Evolutionary conservation across 2,329 filamentous ascomycete genomes (phyloP), one percentile per base, ranked within the genome.

Genomic region (Exophiala lecanii-corni): DNA sequence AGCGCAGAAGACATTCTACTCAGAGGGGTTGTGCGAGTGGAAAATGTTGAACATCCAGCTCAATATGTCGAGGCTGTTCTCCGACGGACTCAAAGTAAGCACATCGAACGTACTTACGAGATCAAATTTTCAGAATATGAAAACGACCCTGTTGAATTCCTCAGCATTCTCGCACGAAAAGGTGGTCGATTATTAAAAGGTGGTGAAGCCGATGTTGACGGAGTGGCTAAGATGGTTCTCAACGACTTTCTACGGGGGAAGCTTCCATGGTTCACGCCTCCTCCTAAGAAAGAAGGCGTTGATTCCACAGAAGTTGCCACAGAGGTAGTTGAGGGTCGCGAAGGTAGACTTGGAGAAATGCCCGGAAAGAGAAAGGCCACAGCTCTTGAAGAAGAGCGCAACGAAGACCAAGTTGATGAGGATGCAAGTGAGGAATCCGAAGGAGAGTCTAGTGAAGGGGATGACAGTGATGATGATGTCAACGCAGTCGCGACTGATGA

Each of bases 181-280:
- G 81, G 82, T 45, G 92, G 92, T 12, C 78, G 89, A 55, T 69
- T 98, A 15, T 71, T 97, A 12, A 89, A 88, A 62, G 91, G 87
- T 45, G 92, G 91, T n/a, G 92, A 97, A 63, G 85, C 91, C 3
- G 92, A 98, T 63, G 70, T 96, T 42, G 91, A 97, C 57, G 89
- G 89, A 57, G 89, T 95, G 36, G 92, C 92, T 1, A 95, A 95
- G 67, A 95, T 95, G 81, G 85, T 98, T 1, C 70, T 98, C 47
- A 97, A 95, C 58, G 92, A 98, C 61, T 98, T 97, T 62, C 79
- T 97, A 59, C 74, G 92, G 51, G 92, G 92, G 43, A 96, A 91
- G 67, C 86, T 97, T 18, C 92, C 92, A 1, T 98, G 94, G 92
- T 98, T 89, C 60, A 92, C 86, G 0, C 81, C 88, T 6, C 82